Conservation (phyloP, 352 stramenopile genomes). For the Phytophthora pini region DNA sequence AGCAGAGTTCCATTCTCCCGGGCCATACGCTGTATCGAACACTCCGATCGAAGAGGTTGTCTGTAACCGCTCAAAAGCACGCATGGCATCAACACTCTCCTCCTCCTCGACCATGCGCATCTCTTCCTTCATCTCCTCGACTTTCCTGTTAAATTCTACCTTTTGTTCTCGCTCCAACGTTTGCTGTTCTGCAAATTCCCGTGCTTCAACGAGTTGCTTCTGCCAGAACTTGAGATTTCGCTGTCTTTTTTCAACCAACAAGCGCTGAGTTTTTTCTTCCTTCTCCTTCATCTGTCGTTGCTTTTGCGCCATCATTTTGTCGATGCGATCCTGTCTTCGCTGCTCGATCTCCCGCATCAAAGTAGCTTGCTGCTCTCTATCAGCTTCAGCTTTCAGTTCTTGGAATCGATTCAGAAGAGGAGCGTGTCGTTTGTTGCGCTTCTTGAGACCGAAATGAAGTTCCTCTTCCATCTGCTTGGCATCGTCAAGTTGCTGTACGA, state of each 20-base stretch:
- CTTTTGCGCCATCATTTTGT: slow-evolving; percentile 50
- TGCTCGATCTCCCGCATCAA: slow-evolving; percentile 57
- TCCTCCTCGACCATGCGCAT: slow-evolving; percentile 39
- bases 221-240: slow-evolving; percentile 77
- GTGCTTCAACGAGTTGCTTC: slow-evolving; percentile 61
- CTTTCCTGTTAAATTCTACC: slow-evolving; percentile 33
- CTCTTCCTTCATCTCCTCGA: slow-evolving; percentile 46
- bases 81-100: slow-evolving; percentile 34
- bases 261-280: slow-evolving; percentile 11
- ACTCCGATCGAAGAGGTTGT: slow-evolving; percentile 60
- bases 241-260: slow-evolving; percentile 42
- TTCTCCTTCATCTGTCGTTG: slow-evolving; percentile 34
- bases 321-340: slow-evolving; percentile 37
- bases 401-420: slow-evolving; percentile 55
- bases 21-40: slow-evolving; percentile 54
- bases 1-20: slow-evolving; percentile 67
- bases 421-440: slow-evolving; percentile 62
- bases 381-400: slow-evolving; percentile 53
- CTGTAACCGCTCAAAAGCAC: slow-evolving; percentile 26
- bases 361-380: slow-evolving; percentile 40
- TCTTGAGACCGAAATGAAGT: slow-evolving; percentile 62
- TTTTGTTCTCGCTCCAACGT: slow-evolving; percentile 31
- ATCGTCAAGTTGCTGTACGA: slow-evolving; percentile 50
- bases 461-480: slow-evolving; percentile 41
- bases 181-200: slow-evolving; percentile 56